Base-by-base conservation (phyloP, 305 asterid species). In the Fraxinus nigra region DNA sequence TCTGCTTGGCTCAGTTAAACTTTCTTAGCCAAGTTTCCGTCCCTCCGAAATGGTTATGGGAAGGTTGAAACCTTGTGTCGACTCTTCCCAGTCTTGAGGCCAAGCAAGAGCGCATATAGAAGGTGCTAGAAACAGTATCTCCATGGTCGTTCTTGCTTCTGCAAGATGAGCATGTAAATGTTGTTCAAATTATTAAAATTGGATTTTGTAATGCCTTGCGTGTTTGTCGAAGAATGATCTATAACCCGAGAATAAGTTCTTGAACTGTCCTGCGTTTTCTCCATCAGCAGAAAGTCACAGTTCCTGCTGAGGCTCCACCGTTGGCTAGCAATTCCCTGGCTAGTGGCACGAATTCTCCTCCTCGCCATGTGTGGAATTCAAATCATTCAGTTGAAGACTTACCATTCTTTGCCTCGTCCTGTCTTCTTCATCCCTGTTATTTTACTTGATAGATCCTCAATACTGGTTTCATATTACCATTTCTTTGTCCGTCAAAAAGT, bases 301-400 rank as follows among this genome's bases (percentile, higher is more conserved):
- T 84, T 16, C 95, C 98, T 37, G 72, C 80, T 22, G 61, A 51
- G 63, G 24, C 22, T 51, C 24, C 63, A 51, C 63, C 78, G 38
- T 77, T 40, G 4, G 84, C 85, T 32, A 89, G 30, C 10, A 85
- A 34, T 7, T 83, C 91, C 82, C 84, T 89, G 7, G 95, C 93
- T 34, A 79, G 56, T 43, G 13, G 84, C 92, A 0, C 59, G 77
- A 56, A 46, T 80, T 80, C 90, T 88, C 8, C 85, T 40, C 79
- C 91, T 83, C 1, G 86, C 93, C 98, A 91, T 92, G 78, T 93
- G 93, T 26, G 94, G 97, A 61, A 94, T 90, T 30, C 90, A 89
- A 28, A 81, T 83, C 95, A 91, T 92, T 82, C 94, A 90, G 75
- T 93, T 93, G 87, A 93, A 93, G 69, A 85, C 95, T 59, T 88